A percentile compares a stretch with the other conserved stretches of the same genome.
Evolutionary conservation across 371 early-diverging fungal species (phyloP).

Genomic region (Batkoa obscura): DNA sequence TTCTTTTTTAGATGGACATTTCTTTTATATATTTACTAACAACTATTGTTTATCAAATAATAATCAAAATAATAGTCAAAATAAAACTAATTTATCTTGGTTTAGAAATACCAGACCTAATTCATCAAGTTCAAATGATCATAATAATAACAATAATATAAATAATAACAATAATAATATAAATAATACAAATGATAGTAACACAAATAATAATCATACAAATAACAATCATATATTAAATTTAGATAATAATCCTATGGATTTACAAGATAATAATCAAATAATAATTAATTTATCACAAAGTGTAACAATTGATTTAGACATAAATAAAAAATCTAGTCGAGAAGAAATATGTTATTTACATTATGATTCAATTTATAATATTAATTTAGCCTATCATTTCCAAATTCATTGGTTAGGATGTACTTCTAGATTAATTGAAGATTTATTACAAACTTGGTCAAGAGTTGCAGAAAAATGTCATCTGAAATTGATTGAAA

Average conservation of each 20-base stretch:
- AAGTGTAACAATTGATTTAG: conserved; percentile 55
- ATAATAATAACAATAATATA: background rate
- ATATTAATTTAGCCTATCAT: conserved; percentile 71
- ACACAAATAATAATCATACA: background rate
- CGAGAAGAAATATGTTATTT: conserved; percentile 68
- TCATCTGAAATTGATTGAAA: conserved; percentile 80
- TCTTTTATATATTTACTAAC: conserved; percentile 64
- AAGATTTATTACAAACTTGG: conserved; percentile 76
- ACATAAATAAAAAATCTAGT: conserved; percentile 45
- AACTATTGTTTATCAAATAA: conserved; percentile 21
- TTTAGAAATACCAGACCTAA: no score
- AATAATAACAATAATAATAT: background rate
- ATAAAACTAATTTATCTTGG: no score
- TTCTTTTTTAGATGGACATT: conserved; percentile 75
- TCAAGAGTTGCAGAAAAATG: conserved; percentile 64
- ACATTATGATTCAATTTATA: conserved; percentile 81
- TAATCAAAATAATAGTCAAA: background rate
- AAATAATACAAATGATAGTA: background rate
- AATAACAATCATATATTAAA: background rate
- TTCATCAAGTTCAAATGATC: background rate
- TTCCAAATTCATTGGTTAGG: conserved; percentile 90
- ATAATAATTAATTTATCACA: conserved; percentile 26
- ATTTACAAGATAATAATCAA: conserved; percentile 6
- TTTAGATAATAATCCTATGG: background rate
- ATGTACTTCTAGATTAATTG: conserved; percentile 76